These are phyloP conservation scores for Pestalotiopsis sp. DNA, from an alignment of 2,329 filamentous ascomycete genomes.

Conservation along the genomic window DNA sequence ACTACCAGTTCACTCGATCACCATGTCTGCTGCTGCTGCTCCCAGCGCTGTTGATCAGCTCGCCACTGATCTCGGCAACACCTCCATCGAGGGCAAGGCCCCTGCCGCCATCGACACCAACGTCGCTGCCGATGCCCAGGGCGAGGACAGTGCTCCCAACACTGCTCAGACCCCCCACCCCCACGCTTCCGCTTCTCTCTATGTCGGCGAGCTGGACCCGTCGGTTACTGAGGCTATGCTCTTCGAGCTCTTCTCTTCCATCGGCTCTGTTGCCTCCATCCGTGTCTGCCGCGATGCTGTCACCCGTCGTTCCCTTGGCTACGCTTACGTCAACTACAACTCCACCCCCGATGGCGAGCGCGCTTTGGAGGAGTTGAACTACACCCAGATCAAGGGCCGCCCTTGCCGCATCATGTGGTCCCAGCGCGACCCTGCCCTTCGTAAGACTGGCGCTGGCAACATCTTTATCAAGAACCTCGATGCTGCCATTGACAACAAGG, in stretches of 20 bases:
- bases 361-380: constrained; percentile 98
- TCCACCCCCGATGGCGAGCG: constrained; percentile 95
- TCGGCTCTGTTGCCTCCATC: constrained; percentile 97
- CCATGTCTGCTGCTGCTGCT: constrained; percentile 63
- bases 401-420: constrained; percentile 99
- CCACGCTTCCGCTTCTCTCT: constrained; percentile 95
- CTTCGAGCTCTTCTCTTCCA: constrained; percentile 99
- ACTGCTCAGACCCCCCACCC: constrained; percentile 73
- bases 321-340: constrained; percentile 99
- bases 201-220: constrained; percentile 96
- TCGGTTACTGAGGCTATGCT: constrained; percentile 99
- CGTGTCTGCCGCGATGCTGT: constrained; percentile 99
- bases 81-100: constrained; percentile 67
- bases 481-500: constrained; percentile 99
- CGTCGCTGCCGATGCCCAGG: constrained; percentile 55
- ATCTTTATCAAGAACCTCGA: constrained; percentile 99
- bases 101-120: constrained; percentile 75
- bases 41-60: constrained; percentile 75
- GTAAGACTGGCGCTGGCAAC: constrained; percentile 99
- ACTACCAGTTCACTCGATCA: constrained; percentile 25
- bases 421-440: constrained; percentile 96
- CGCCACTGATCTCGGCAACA: constrained; percentile 74
- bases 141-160: constrained; percentile 65
- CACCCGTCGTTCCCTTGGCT: constrained; percentile 96
- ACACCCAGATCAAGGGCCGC: constrained; percentile 97